Conservation (phyloP, 1,284 basidiomycete species). For the Amylostereum chailletii region DNA sequence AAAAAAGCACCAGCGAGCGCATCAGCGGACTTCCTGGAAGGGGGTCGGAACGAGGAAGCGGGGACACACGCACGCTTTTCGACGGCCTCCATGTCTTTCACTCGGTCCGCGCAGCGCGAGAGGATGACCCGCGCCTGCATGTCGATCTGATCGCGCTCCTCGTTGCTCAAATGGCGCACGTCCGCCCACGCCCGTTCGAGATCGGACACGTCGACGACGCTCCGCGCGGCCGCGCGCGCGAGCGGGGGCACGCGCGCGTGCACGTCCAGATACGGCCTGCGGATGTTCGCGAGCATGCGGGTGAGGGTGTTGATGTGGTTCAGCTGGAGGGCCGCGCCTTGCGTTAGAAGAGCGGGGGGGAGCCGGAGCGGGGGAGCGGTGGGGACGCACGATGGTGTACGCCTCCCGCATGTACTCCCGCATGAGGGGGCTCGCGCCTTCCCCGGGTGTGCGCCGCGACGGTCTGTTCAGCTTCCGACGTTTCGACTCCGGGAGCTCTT, state of each 20-base stretch:
- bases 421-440: conserved; percentile 35
- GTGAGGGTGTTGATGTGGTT: conserved; percentile 64
- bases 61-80: conserved; percentile 64
- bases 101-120: conserved; percentile 73
- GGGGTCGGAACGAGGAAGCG: conserved; percentile 1
- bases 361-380: not conserved
- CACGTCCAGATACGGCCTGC: conserved; percentile 73
- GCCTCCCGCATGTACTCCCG: conserved; percentile 68
- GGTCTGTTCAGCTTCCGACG: conserved; percentile 37
- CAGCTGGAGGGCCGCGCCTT: conserved; percentile 31
- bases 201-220: conserved; percentile 47
- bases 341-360: not conserved
- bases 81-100: conserved; percentile 76
- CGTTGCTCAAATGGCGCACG: conserved; percentile 69
- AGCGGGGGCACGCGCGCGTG: conserved; percentile 46
- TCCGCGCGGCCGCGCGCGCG: conserved; percentile 34
- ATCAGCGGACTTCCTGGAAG: not conserved
- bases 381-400: conserved; percentile 50
- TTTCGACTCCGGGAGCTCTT: conserved; percentile 34
- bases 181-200: conserved; percentile 53
- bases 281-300: conserved; percentile 60
- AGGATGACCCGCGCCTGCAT: conserved; percentile 79
- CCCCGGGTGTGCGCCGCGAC: conserved; percentile 23
- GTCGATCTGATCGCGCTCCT: conserved; percentile 88
- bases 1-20: not conserved